These are phyloP conservation scores for Papilionanthe hybrid DNA, from an alignment of 116 monocot species.

Conservation along the genomic window DNA sequence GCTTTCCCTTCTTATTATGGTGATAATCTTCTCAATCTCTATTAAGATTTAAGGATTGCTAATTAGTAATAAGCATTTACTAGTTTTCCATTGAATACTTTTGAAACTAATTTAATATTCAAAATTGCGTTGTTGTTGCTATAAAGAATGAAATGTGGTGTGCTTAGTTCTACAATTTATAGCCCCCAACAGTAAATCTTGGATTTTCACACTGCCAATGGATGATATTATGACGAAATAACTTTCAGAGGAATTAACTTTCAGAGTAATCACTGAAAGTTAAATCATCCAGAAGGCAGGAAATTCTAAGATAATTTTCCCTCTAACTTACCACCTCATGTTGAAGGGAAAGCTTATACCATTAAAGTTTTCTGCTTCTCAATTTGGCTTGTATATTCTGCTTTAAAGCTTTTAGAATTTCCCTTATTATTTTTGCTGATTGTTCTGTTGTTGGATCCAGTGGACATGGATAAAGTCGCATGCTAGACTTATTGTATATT, in stretches of 20 bases:
- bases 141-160: too few species aligned
- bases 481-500: background rate
- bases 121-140: too few species aligned
- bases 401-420: background rate
- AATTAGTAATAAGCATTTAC: too few species aligned
- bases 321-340: background rate
- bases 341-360: background rate
- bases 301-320: background rate
- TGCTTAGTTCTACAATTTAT: too few species aligned
- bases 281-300: background rate
- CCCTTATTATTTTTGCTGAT: background rate
- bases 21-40: too few species aligned
- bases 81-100: too few species aligned
- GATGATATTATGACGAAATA: background rate
- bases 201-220: background rate
- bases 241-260: background rate
- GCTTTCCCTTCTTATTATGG: too few species aligned
- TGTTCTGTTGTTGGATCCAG: background rate
- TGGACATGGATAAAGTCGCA: background rate
- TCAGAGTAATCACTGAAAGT: background rate
- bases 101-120: too few species aligned
- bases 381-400: background rate
- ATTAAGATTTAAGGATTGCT: too few species aligned
- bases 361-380: constrained; percentile 6
- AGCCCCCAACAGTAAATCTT: too few species aligned